phyloP scores from a whole-genome alignment of 2,329 filamentous ascomycete species.

The Westerdykella ornata region DNA sequence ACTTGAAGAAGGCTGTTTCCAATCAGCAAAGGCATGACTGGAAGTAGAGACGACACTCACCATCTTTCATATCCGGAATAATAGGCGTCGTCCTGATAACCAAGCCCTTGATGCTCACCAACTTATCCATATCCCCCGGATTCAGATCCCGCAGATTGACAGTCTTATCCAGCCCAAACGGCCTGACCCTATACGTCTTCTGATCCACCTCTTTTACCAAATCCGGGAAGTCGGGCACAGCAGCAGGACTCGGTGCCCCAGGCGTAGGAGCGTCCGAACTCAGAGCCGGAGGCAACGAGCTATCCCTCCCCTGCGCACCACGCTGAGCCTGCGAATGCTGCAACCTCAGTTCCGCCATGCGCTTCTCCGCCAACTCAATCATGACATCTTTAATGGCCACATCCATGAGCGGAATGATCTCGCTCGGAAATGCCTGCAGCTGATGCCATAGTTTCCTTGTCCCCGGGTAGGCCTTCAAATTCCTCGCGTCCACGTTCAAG shows the following conservation, averaged over 20 bases:
- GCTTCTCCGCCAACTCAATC: conserved; percentile 76
- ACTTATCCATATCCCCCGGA: conserved; percentile 92
- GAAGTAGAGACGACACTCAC: conserved; percentile 30
- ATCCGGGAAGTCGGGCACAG: conserved; percentile 56
- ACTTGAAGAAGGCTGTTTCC: conserved; percentile 79
- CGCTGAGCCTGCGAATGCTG: conserved; percentile 52
- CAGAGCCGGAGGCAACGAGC: conserved; percentile 69
- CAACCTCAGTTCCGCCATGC: conserved; percentile 62
- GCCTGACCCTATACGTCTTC: conserved; percentile 76
- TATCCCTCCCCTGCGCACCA: conserved; percentile 45
- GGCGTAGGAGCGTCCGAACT: conserved; percentile 65
- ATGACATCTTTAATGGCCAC: conserved; percentile 88
- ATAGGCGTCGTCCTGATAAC: conserved; percentile 94
- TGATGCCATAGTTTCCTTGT: conserved; percentile 95
- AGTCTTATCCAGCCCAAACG: conserved; percentile 77
- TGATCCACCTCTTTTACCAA: conserved; percentile 68
- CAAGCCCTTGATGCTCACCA: conserved; percentile 89
- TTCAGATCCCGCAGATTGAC: conserved; percentile 93
- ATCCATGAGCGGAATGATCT: conserved; percentile 96
- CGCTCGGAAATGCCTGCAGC: conserved; percentile 85
- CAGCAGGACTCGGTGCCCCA: conserved; percentile 27
- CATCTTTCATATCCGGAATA: conserved; percentile 97
- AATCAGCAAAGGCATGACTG: not conserved
- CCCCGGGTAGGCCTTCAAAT: conserved; percentile 86
- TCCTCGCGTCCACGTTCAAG: conserved; percentile 80